These are phyloP conservation scores for Colletotrichum sp. DNA, from an alignment of 2,329 filamentous ascomycete genomes.

Conservation along the genomic window DNA sequence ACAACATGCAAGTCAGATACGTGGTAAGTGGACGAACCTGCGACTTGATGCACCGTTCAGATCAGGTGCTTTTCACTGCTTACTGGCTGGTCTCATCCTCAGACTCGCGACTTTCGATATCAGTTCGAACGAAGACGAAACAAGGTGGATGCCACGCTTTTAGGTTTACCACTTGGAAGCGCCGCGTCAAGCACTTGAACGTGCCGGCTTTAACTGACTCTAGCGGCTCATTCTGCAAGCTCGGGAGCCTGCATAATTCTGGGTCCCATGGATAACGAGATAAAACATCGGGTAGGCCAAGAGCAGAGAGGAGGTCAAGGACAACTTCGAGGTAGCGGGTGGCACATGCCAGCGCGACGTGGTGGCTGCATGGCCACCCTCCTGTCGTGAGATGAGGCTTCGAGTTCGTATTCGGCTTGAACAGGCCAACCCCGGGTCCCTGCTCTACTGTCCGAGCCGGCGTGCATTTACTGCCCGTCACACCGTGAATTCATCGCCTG, in stretches of 20 bases:
- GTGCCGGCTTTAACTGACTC: neutral
- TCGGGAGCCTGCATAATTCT: neutral
- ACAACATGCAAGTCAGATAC: neutral
- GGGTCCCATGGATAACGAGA: neutral
- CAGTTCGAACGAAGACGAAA: neutral
- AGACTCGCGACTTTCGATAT: neutral
- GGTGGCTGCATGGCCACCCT: neutral
- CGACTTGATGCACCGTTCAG: neutral
- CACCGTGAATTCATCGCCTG: neutral
- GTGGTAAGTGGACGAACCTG: neutral
- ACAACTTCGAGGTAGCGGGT: neutral
- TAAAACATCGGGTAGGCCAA: neutral
- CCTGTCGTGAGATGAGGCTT: neutral
- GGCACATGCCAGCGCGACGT: neutral
- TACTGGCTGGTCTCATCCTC: neutral
- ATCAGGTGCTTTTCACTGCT: neutral
- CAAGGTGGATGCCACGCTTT: neutral
- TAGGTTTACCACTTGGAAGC: neutral
- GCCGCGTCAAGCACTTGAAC: neutral
- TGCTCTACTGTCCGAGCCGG: neutral
- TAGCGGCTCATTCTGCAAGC: neutral
- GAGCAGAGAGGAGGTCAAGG: too few relatives aligned
- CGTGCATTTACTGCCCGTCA: neutral
- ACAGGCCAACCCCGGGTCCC: neutral
- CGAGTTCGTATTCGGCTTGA: constrained; percentile 18